phyloP scores from a whole-genome alignment of 352 stramenopile genomes.

The Phytophthora melonis region DNA sequence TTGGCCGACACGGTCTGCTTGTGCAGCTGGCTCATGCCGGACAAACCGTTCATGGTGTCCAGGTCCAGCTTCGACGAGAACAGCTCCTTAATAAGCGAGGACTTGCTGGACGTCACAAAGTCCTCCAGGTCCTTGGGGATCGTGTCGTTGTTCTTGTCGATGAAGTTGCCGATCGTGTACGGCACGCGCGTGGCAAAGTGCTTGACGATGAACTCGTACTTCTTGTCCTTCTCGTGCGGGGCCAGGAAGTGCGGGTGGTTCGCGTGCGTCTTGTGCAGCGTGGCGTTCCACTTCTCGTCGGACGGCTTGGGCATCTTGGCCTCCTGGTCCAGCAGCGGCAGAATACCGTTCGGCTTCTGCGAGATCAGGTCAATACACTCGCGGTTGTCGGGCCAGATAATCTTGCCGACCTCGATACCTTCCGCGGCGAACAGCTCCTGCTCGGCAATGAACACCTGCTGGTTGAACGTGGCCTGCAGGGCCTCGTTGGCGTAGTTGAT shows the following conservation, averaged over 20 bases:
- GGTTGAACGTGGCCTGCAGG: constrained; percentile 90
- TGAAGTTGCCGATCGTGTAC: constrained; percentile 96
- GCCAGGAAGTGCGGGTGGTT: constrained; percentile 78
- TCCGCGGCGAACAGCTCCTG: constrained; percentile 83
- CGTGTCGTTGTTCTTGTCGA: constrained; percentile 97
- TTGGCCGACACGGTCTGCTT: constrained; percentile 81
- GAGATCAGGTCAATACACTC: constrained; percentile 90
- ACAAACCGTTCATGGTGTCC: constrained; percentile 57
- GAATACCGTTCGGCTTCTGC: constrained; percentile 81
- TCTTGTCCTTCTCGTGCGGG: constrained; percentile 89
- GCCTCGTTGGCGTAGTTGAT: constrained; percentile 94
- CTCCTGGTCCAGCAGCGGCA: constrained; percentile 84
- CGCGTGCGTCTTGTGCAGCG: constrained; percentile 82
- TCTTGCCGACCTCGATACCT: constrained; percentile 87
- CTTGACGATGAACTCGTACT: constrained; percentile 95
- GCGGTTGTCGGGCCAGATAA: constrained; percentile 85
- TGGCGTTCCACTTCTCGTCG: constrained; percentile 89
- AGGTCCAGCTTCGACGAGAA: constrained; percentile 73
- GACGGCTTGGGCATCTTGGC: constrained; percentile 81
- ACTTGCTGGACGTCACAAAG: constrained; percentile 86
- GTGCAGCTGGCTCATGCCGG: constrained; percentile 51
- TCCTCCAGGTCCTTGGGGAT: constrained; percentile 93
- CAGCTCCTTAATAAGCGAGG: constrained; percentile 82
- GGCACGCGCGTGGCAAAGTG: constrained; percentile 96
- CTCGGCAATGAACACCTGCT: constrained; percentile 91